phyloP scores from a whole-genome alignment of 2,329 filamentous ascomycete species.

The Xylaria hypoxylon region DNA sequence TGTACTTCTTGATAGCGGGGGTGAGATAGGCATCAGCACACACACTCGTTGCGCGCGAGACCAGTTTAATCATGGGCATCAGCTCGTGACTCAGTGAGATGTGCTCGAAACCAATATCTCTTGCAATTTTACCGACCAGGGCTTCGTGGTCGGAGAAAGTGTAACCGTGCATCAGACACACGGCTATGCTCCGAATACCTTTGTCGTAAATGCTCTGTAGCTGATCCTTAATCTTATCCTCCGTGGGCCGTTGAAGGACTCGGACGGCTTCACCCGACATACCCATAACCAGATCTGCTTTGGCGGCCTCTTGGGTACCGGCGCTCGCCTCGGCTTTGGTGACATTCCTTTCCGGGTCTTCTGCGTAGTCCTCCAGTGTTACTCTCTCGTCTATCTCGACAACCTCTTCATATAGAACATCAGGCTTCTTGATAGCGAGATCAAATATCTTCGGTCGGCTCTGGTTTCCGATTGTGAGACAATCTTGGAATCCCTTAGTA shows the following conservation, averaged over 20 bases:
- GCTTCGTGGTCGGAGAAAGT: slow-evolving; percentile 90
- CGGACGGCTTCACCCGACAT: slow-evolving; percentile 80
- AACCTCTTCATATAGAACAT: slow-evolving; percentile 85
- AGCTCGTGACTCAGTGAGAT: slow-evolving; percentile 83
- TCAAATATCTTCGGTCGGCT: slow-evolving; percentile 91
- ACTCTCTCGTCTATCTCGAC: slow-evolving; percentile 93
- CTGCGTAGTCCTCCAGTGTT: slow-evolving; percentile 90
- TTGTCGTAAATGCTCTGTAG: slow-evolving; percentile 74
- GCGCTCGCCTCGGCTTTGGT: slow-evolving; percentile 66
- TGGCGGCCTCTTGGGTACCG: slow-evolving; percentile 59
- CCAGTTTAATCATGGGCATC: slow-evolving; percentile 91
- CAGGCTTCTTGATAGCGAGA: slow-evolving; percentile 85
- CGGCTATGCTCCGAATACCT: slow-evolving; percentile 84
- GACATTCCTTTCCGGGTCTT: slow-evolving; percentile 76
- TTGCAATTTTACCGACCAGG: slow-evolving; percentile 78
- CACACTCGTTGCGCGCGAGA: slow-evolving; percentile 79
- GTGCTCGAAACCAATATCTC: slow-evolving; percentile 84
- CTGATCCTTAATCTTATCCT: slow-evolving; percentile 67
- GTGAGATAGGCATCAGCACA: slow-evolving; percentile 85
- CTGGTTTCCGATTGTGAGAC: slow-evolving; percentile 90
- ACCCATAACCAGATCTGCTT: slow-evolving; percentile 73
- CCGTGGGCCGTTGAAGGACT: slow-evolving; percentile 72
- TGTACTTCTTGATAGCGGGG: slow-evolving; percentile 82
- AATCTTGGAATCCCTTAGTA: slow-evolving; percentile 89
- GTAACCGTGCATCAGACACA: slow-evolving; percentile 92